Evolutionary conservation across 805 yeast genomes (phyloP).

Genomic region (Grigorovia yakushimaensis): DNA sequence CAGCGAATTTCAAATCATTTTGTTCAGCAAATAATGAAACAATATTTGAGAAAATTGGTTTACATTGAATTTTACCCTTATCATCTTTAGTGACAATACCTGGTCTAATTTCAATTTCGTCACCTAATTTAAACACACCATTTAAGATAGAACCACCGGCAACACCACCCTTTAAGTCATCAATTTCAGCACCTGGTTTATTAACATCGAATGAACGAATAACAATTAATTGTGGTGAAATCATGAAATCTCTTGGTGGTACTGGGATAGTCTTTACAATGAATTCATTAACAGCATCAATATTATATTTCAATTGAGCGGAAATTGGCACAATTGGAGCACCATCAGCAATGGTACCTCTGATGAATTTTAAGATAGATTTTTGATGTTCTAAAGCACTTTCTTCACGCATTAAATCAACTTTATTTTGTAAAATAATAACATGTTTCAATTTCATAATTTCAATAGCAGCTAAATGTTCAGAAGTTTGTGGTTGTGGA

Average conservation of each 20-base stretch:
- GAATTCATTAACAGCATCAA: slow-evolving; percentile 96
- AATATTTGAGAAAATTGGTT: slow-evolving; percentile 89
- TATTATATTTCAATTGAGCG: slow-evolving; percentile 96
- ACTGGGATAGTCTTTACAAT: slow-evolving; percentile 91
- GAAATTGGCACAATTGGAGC: slow-evolving; percentile 98
- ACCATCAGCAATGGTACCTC: slow-evolving; percentile 98
- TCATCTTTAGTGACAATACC: slow-evolving; percentile 97
- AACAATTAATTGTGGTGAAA: slow-evolving; percentile 90
- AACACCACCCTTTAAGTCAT: slow-evolving; percentile 97
- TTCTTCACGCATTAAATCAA: slow-evolving; percentile 96
- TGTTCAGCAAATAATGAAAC: slow-evolving; percentile 95
- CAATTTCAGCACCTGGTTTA: slow-evolving; percentile 97
- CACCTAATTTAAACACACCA: slow-evolving; percentile 96
- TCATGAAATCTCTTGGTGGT: slow-evolving; percentile 89
- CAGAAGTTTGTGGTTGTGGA: slow-evolving; percentile 99
- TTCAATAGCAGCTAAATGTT: slow-evolving; percentile 98
- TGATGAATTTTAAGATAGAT: slow-evolving; percentile 81
- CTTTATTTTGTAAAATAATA: slow-evolving; percentile 93
- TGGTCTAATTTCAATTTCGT: slow-evolving; percentile 97
- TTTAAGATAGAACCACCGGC: slow-evolving; percentile 98
- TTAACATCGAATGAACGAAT: slow-evolving; percentile 98
- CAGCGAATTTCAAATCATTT: slow-evolving; percentile 95
- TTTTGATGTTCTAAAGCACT: slow-evolving; percentile 92
- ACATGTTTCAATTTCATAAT: slow-evolving; percentile 97
- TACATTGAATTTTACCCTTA: slow-evolving; percentile 79